Evolutionary conservation across 257 asterid species (phyloP).

Genomic region (Linaria vulgaris): DNA sequence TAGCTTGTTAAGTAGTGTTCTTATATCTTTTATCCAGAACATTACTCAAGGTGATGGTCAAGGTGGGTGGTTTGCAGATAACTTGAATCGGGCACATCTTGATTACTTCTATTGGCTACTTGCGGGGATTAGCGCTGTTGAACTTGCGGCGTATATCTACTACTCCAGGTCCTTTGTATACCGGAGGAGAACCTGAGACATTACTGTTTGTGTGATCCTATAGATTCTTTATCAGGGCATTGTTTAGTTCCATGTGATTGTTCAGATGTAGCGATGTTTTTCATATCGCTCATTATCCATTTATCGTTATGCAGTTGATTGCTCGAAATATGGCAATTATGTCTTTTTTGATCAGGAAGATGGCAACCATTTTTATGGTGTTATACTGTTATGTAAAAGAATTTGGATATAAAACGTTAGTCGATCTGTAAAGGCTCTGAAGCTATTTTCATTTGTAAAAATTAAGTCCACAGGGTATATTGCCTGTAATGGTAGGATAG

Average conservation of each 20-base stretch:
- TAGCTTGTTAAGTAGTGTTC: constrained; percentile 44
- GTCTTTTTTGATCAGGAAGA: too few relatives aligned
- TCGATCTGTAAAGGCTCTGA: too few relatives aligned
- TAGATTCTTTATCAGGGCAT: not conserved
- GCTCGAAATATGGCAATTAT: too few relatives aligned
- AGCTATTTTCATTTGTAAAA: not conserved
- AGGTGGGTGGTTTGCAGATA: constrained; percentile 36
- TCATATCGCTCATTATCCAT: not conserved
- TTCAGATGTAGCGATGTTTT: not conserved
- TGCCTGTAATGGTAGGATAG: too few relatives aligned
- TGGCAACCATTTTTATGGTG: not conserved
- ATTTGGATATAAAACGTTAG: not conserved
- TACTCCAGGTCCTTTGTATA: constrained; percentile 23
- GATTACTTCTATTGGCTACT: constrained; percentile 39
- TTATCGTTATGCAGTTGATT: not conserved
- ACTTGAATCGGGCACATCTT: constrained; percentile 40
- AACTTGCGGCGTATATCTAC: constrained; percentile 23
- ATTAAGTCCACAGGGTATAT: too few relatives aligned
- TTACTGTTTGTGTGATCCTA: not conserved
- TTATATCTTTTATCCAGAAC: constrained; percentile 35
- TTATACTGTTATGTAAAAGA: not conserved
- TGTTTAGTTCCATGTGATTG: not conserved
- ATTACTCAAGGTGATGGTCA: constrained; percentile 21
- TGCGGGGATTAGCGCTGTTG: constrained; percentile 25
- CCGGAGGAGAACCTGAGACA: constrained; percentile 7